These are phyloP conservation scores for Leptosphaerulina australis DNA, from an alignment of 2,329 filamentous ascomycete species.

Conservation along the genomic window DNA sequence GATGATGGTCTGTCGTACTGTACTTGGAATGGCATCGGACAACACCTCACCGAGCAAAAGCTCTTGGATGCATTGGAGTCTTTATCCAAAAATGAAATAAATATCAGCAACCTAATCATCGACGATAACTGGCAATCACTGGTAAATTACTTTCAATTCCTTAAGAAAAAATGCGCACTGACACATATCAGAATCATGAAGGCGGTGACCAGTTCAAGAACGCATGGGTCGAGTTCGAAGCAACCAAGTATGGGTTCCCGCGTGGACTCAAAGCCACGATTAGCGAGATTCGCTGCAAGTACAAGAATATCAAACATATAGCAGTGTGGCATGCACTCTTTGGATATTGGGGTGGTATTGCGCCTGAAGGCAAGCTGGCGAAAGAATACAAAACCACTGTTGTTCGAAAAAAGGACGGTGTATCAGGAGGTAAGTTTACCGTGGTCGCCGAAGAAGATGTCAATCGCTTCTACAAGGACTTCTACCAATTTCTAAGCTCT, in stretches of 20 bases:
- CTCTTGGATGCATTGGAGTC: constrained; percentile 75
- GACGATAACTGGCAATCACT: constrained; percentile 82
- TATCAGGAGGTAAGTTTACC: constrained; percentile 70
- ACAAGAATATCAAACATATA: constrained; percentile 78
- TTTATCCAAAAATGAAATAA: constrained; percentile 73
- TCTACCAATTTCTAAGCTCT: constrained; percentile 79
- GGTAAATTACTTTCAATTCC: constrained; percentile 4
- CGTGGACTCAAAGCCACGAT: constrained; percentile 76
- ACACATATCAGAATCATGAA: constrained; percentile 46
- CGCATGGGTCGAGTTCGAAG: constrained; percentile 82
- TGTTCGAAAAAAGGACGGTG: constrained; percentile 61
- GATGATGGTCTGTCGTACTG: constrained; percentile 90
- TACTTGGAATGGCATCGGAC: constrained; percentile 94
- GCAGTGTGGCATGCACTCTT: constrained; percentile 91
- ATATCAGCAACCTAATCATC: constrained; percentile 85
- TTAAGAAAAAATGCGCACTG: not conserved
- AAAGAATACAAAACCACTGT: constrained; percentile 75
- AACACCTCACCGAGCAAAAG: constrained; percentile 79
- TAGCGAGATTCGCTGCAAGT: constrained; percentile 68
- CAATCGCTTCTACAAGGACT: constrained; percentile 81
- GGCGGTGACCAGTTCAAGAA: constrained; percentile 52
- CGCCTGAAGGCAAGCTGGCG: constrained; percentile 74
- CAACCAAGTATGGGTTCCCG: constrained; percentile 78
- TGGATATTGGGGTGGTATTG: constrained; percentile 75
- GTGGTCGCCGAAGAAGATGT: constrained; percentile 78